Base-by-base conservation (phyloP, 176 grass and related monocot species). In the Bolboschoenus planiculmis region DNA sequence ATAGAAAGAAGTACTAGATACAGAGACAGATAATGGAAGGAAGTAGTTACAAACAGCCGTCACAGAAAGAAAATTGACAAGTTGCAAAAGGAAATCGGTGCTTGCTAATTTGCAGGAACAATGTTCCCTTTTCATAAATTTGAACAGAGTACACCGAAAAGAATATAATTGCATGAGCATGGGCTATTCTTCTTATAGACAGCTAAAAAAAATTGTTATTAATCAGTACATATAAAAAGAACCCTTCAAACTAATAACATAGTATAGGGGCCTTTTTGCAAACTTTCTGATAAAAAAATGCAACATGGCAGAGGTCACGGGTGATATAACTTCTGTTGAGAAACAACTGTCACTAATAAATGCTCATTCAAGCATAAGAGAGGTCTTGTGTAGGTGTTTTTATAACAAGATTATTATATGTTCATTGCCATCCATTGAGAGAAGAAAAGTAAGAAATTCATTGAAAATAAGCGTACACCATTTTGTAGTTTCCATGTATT, bases 321-420 rank as follows among this genome's bases (percentile, higher is more conserved):
- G 10, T 13, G 20, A 46, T 14, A 44, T n/a, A 73, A 73, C 10
- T 47, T 73, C 39, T 46, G 37, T 43, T 73, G 21, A 73, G 68
- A 73, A 73, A 73, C n/a, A 73, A 47, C 68, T 73, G 68, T 73
- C 68, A 73, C 68, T 46, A 73, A 46, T 73, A 73, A 73, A 73
- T 46, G 68, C 39, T 46, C 21, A 73, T 23, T 26, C 37, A 73
- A 73, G 68, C 46, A 44, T 42, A 73, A 73, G 68, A 23, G 10
- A 14, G 44, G 39, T 72, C 21, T 13, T 73, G 21, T 26, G 46
- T 11, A 46, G 11, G 61, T 16, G 15, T 15, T 13, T 40, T 73
- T 15, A 26, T 46, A 73, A 73, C 21, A 47, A 27, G n/a, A n/a
- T n/a, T 10, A 62, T 33, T 64, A 64, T 33, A 63, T 18, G 5